A percentile compares a stretch with the other conserved stretches of the same genome.
These are phyloP conservation scores for Dinochytrium kinnereticum DNA, from an alignment of 371 early-diverging fungal genomes.

Conservation along the genomic window DNA sequence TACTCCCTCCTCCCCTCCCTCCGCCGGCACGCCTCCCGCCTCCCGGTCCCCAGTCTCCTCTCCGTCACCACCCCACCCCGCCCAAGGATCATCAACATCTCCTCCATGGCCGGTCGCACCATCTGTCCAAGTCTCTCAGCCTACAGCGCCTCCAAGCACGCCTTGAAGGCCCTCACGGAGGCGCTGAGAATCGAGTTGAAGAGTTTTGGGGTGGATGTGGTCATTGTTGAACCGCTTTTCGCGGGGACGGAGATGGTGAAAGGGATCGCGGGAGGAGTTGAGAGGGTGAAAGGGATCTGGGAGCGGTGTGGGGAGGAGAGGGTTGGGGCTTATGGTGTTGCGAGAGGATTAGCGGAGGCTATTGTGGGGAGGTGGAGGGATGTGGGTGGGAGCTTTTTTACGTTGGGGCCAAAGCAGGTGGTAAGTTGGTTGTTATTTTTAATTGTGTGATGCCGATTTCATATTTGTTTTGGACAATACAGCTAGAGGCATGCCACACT, in stretches of 20 bases:
- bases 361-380: neutral
- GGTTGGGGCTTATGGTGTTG: constrained; percentile 29
- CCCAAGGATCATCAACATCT: constrained; percentile 38
- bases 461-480: too few relatives aligned
- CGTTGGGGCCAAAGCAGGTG: constrained; percentile 24
- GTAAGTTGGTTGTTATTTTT: too few relatives aligned
- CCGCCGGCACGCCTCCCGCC: too few relatives aligned
- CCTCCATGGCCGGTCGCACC: constrained; percentile 31
- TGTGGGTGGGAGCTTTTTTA: neutral
- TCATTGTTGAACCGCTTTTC: constrained; percentile 37
- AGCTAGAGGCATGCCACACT: too few relatives aligned
- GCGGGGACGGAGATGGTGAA: too few relatives aligned
- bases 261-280: too few relatives aligned
- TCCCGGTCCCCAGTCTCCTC: too few relatives aligned
- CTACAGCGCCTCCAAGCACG: constrained; percentile 42
- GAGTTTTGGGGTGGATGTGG: constrained; percentile 33
- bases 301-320: neutral
- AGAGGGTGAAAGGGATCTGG: too few relatives aligned
- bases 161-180: constrained; percentile 28
- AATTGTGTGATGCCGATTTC: too few relatives aligned
- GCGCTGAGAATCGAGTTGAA: constrained; percentile 32
- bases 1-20: constrained; percentile 31
- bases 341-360: neutral
- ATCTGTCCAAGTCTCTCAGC: constrained; percentile 20
- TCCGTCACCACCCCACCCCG: neutral